Conservation (phyloP, 805 yeast genomes). For the Yamadazyma paraphyllophila region DNA sequence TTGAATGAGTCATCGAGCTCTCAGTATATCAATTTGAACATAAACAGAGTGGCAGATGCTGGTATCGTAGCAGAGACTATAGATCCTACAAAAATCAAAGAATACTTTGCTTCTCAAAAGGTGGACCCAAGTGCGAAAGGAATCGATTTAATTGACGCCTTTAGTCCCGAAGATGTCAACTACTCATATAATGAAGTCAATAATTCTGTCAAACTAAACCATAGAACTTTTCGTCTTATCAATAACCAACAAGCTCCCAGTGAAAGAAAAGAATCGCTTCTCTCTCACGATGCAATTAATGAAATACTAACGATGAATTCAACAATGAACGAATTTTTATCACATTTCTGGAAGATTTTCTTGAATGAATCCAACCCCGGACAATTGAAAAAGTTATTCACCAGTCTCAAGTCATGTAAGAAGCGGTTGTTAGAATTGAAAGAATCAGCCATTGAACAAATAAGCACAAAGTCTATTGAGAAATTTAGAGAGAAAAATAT, state of each 20-base stretch:
- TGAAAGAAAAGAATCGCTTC: slow-evolving; percentile 1
- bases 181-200: slow-evolving; percentile 31
- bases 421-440: slow-evolving; percentile 27
- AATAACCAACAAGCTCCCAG: slow-evolving; percentile 2
- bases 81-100: neutral
- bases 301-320: slow-evolving; percentile 38
- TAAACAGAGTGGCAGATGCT: slow-evolving; percentile 18
- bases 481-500: slow-evolving; percentile 31
- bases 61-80: neutral
- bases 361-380: slow-evolving; percentile 35
- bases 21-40: slow-evolving; percentile 30
- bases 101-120: slow-evolving; percentile 2
- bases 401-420: slow-evolving; percentile 35
- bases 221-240: slow-evolving; percentile 26
- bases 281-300: slow-evolving; percentile 18
- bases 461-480: slow-evolving; percentile 22
- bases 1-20: slow-evolving; percentile 32
- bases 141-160: slow-evolving; percentile 23
- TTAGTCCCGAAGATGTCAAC: slow-evolving; percentile 29
- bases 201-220: slow-evolving; percentile 33
- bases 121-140: slow-evolving; percentile 16
- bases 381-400: slow-evolving; percentile 37
- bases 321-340: slow-evolving; percentile 41
- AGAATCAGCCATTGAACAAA: slow-evolving; percentile 16
- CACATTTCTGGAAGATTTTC: slow-evolving; percentile 43